These are phyloP conservation scores for Phylloporus sp. DNA, from an alignment of 1,284 basidiomycete genomes.

Conservation along the genomic window DNA sequence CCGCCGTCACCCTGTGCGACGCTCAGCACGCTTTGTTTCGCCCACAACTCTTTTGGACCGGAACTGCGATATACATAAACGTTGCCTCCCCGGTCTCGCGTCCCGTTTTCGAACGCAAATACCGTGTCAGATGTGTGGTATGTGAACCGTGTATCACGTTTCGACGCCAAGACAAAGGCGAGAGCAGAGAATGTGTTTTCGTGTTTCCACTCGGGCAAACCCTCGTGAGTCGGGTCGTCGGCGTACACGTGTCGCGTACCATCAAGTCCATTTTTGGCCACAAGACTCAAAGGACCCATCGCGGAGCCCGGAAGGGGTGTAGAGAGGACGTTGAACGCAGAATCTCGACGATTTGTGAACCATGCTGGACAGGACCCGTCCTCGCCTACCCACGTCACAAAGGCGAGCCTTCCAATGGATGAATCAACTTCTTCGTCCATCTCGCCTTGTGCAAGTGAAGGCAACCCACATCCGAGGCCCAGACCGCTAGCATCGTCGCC, in stretches of 20 bases:
- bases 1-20: slow-evolving; percentile 72
- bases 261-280: slow-evolving; percentile 84
- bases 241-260: slow-evolving; percentile 71
- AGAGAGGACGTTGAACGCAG: slow-evolving; percentile 60
- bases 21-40: slow-evolving; percentile 79
- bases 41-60: slow-evolving; percentile 53
- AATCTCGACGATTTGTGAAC: slow-evolving; percentile 41
- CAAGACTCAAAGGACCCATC: slow-evolving; percentile 48
- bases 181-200: slow-evolving; percentile 84
- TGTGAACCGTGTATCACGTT: slow-evolving; percentile 86
- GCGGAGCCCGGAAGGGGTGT: slow-evolving; percentile 58
- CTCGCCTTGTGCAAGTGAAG: slow-evolving; percentile 81
- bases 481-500: slow-evolving; percentile 60
- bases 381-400: slow-evolving; percentile 64
- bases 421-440: slow-evolving; percentile 84
- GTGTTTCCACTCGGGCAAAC: slow-evolving; percentile 70
- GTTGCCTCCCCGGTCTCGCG: slow-evolving; percentile 70
- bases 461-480: slow-evolving; percentile 67
- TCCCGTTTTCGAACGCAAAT: slow-evolving; percentile 82
- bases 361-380: slow-evolving; percentile 51
- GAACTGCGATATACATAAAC: slow-evolving; percentile 81
- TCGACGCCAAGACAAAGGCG: slow-evolving; percentile 93
- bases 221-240: slow-evolving; percentile 17
- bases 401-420: slow-evolving; percentile 62
- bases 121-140: slow-evolving; percentile 65